phyloP scores from a whole-genome alignment of 345 rosid species.

The Lumnitzera racemosa region DNA sequence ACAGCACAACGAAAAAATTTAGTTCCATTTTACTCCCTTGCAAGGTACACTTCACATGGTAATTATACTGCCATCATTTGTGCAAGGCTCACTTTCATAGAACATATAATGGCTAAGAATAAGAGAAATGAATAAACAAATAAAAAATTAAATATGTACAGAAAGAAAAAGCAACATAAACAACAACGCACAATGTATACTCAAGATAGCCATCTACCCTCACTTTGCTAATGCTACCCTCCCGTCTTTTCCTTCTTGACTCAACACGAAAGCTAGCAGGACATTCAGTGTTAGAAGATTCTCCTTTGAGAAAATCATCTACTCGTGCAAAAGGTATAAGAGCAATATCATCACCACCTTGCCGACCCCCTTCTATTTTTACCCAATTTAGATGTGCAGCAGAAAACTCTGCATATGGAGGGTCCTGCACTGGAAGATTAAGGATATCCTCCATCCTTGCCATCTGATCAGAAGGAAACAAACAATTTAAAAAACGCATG shows the following conservation, averaged over 20 bases:
- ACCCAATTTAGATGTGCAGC: slow-evolving; percentile 41
- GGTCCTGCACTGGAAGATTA: slow-evolving; percentile 47
- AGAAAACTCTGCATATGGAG: slow-evolving; percentile 42
- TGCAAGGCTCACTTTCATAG: too few species aligned
- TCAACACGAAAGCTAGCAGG: slow-evolving; percentile 51
- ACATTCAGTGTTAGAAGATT: slow-evolving; percentile 43
- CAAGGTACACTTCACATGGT: too few species aligned
- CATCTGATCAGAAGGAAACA: slow-evolving; percentile 17
- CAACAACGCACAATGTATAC: slow-evolving; percentile 38
- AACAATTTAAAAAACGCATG: too few species aligned
- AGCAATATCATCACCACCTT: slow-evolving; percentile 49
- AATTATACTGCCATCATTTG: too few species aligned
- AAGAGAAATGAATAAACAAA: too few species aligned
- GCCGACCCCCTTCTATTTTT: slow-evolving; percentile 46
- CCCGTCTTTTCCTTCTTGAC: slow-evolving; percentile 50
- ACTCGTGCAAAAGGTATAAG: slow-evolving; percentile 47
- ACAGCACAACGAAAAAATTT: too few species aligned
- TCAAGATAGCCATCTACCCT: slow-evolving; percentile 58
- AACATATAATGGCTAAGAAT: too few species aligned
- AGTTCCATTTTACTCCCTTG: too few species aligned
- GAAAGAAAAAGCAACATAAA: neutral
- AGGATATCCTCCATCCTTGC: slow-evolving; percentile 54
- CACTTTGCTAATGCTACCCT: slow-evolving; percentile 47
- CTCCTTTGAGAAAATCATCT: slow-evolving; percentile 52
- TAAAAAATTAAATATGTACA: neutral